phyloP scores from a whole-genome alignment of 345 rosid species.

The Eucalyptus regnans region DNA sequence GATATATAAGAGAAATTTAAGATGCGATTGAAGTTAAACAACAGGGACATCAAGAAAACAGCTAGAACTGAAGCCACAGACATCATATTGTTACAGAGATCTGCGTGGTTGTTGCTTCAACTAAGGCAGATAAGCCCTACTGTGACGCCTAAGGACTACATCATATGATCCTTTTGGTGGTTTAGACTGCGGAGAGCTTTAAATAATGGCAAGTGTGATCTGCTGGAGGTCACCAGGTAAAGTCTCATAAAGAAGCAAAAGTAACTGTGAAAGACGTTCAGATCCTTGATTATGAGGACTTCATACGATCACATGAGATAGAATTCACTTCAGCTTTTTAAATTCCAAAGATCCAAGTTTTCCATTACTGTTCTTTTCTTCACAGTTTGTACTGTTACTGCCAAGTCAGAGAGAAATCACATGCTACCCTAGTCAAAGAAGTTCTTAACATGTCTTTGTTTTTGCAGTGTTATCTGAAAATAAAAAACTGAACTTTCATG shows the following conservation, averaged over 20 bases:
- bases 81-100: not conserved
- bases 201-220: not conserved
- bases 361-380: not conserved
- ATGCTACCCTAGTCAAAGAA: not conserved
- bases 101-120: not conserved
- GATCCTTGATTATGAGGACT: not conserved
- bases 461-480: not conserved
- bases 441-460: not conserved
- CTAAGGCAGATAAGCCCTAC: not conserved
- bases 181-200: not conserved
- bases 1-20: not conserved
- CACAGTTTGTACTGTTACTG: accelerated
- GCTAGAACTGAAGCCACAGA: not conserved
- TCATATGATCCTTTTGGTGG: not conserved
- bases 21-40: not conserved
- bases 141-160: not conserved
- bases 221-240: not conserved
- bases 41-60: not conserved
- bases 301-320: not conserved
- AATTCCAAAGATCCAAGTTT: not conserved
- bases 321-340: not conserved
- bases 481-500: not conserved
- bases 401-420: not conserved
- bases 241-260: not conserved
- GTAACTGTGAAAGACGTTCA: not conserved